Evolutionary conservation across 2,329 filamentous ascomycete species (phyloP), one percentile per base, ranked within the genome.

Genomic region (Scytalidium sp.): DNA sequence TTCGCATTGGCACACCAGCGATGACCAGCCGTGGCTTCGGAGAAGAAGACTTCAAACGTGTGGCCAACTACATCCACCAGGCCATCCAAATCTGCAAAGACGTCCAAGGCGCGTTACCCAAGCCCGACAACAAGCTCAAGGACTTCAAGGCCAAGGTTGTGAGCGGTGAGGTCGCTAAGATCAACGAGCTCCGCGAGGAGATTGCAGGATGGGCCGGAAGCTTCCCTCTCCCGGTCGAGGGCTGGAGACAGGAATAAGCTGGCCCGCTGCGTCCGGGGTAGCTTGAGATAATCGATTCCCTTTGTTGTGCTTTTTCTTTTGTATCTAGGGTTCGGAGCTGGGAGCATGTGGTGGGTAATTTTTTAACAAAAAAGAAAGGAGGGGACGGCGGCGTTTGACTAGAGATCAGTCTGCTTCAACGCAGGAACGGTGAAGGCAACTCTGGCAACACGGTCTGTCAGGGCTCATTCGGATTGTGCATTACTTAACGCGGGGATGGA

Each of bases 71-170:
- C 80, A 96, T 97, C 62, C 90, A 96, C 70, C 80, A 85, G 66
- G 81, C 84, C 70, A 88, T 97, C 80, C 89, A 89, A 77, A 81
- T 97, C 67, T 89, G 87, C 81, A 90, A 91, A 81, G 85, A 92
- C 67, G 79, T 96, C 63, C 94, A 97, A 79, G 78, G 69, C 52
- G 76, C 80, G 57, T 83, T 97, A 20, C 93, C 94, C 70, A 97
- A 97, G 84, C 88, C 94, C 73, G 90, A 90, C 66, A 99, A 97
- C 85, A 97, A 95, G 85, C 89, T 96, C 72, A 97, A 97, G 85
- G 94, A 99, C 80, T 97, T 99, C 87, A 95, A 93, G 81, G 85
- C 84, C 69, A 93, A 90, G 82, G 90, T 96, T 55, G 83, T 88
- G 51, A 75, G 79, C 60, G 92, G 90, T 57, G 81, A 87, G 66